A percentile compares a stretch with the other conserved stretches of the same genome.
Conservation (phyloP, 2,329 filamentous ascomycete genomes). For the Colletotrichum sp. region DNA sequence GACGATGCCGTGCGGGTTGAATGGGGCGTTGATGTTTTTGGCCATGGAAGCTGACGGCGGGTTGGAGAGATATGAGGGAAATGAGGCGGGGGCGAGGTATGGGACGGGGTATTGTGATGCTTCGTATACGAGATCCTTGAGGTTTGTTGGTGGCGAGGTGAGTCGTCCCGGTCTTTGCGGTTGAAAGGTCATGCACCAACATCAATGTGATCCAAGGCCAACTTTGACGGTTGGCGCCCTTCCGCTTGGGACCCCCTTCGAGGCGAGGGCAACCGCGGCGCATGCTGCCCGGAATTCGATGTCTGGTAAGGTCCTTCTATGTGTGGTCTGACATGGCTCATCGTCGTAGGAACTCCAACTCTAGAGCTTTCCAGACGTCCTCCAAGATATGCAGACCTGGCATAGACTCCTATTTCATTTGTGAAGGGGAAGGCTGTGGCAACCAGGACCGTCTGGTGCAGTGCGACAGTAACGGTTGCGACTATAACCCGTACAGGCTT, state of each 20-base stretch:
- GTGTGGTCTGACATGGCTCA: background rate
- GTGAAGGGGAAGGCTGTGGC: slow-evolving; percentile 20
- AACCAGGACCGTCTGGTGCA: slow-evolving; percentile 46
- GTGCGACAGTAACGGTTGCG: slow-evolving; percentile 69
- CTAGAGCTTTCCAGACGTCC: slow-evolving; percentile 44
- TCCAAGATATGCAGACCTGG: background rate
- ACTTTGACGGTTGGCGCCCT: slow-evolving; percentile 46
- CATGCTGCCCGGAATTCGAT: slow-evolving; percentile 63
- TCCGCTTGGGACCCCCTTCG: slow-evolving; percentile 54
- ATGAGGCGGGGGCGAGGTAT: slow-evolving; percentile 52
- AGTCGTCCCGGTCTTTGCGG: background rate
- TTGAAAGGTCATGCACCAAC: background rate
- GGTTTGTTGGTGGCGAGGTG: slow-evolving; percentile 49
- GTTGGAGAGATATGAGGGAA: slow-evolving; percentile 44
- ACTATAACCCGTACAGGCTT: slow-evolving; percentile 68
- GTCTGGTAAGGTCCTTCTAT: slow-evolving; percentile 51
- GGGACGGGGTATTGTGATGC: slow-evolving; percentile 60
- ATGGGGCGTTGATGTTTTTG: slow-evolving; percentile 66
- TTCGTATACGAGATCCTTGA: slow-evolving; percentile 47
- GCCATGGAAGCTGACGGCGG: slow-evolving; percentile 60
- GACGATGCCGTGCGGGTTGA: slow-evolving; percentile 65
- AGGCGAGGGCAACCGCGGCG: slow-evolving; percentile 51
- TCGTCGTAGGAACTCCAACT: slow-evolving; percentile 50
- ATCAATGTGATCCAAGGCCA: slow-evolving; percentile 25
- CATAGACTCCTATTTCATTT: background rate